These are phyloP conservation scores for Populus hybrid DNA, from an alignment of 441 rosid species.

Conservation along the genomic window DNA sequence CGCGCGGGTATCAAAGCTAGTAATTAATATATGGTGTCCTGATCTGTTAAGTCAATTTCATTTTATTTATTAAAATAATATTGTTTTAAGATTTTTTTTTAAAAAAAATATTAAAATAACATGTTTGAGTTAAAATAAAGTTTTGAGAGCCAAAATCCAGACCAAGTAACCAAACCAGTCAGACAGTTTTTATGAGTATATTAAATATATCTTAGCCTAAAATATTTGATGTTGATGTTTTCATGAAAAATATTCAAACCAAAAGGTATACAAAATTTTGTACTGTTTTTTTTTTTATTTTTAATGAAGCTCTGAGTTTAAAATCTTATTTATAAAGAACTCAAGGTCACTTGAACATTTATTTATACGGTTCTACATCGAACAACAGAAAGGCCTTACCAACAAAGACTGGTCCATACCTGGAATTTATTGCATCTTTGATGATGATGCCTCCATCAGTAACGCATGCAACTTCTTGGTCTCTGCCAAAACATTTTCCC, in stretches of 20 bases:
- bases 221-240: background rate
- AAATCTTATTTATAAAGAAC: too few species aligned
- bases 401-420: background rate
- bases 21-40: too few species aligned
- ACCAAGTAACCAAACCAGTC: too few species aligned
- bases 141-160: too few species aligned
- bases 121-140: too few species aligned
- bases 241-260: background rate
- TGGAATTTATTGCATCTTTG: conserved; percentile 5
- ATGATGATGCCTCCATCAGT: conserved; percentile 30
- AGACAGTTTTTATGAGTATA: background rate
- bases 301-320: background rate
- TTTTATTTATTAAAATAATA: too few species aligned
- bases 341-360: background rate
- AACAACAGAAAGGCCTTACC: background rate
- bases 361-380: background rate
- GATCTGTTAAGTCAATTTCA: too few species aligned
- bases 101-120: too few species aligned
- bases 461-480: conserved; percentile 50
- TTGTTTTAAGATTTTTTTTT: too few species aligned
- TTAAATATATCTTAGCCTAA: background rate
- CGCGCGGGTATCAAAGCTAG: too few species aligned
- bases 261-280: too few species aligned
- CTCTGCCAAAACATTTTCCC: conserved; percentile 51
- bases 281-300: too few species aligned